These are phyloP conservation scores for Gossypium schwendimanii DNA, from an alignment of 441 rosid species.

Conservation along the genomic window DNA sequence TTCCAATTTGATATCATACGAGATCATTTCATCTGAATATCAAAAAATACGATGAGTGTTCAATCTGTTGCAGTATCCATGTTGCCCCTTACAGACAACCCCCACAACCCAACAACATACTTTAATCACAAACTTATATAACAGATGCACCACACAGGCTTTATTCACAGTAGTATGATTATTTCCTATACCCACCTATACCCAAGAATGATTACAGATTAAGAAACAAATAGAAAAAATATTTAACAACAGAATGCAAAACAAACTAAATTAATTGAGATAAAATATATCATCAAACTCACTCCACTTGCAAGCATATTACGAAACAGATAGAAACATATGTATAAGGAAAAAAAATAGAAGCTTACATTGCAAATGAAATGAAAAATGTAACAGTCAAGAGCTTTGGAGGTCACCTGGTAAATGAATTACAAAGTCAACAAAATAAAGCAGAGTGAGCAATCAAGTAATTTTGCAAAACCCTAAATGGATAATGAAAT, in stretches of 20 bases:
- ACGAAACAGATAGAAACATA: neutral
- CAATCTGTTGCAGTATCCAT: neutral
- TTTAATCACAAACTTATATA: neutral
- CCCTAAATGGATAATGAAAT: neutral
- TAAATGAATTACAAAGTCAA: constrained; percentile 5
- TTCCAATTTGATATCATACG: neutral
- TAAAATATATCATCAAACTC: neutral
- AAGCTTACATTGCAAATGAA: constrained; percentile 7
- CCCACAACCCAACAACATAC: neutral
- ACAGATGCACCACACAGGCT: neutral
- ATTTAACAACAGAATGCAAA: neutral
- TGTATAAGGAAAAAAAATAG: neutral
- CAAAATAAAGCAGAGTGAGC: neutral
- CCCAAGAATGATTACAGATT: neutral
- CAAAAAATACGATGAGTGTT: neutral
- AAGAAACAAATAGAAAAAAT: neutral
- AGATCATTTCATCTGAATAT: neutral
- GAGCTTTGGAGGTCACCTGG: neutral
- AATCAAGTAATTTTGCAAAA: neutral
- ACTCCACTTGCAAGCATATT: neutral
- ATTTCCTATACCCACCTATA: neutral
- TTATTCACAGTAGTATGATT: neutral
- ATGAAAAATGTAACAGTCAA: neutral
- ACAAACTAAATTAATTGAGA: neutral
- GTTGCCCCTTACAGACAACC: neutral